A percentile compares a stretch with the other conserved stretches of the same genome.
phyloP scores from a whole-genome alignment of 352 stramenopile genomes.

The Globisporangium nunn region DNA sequence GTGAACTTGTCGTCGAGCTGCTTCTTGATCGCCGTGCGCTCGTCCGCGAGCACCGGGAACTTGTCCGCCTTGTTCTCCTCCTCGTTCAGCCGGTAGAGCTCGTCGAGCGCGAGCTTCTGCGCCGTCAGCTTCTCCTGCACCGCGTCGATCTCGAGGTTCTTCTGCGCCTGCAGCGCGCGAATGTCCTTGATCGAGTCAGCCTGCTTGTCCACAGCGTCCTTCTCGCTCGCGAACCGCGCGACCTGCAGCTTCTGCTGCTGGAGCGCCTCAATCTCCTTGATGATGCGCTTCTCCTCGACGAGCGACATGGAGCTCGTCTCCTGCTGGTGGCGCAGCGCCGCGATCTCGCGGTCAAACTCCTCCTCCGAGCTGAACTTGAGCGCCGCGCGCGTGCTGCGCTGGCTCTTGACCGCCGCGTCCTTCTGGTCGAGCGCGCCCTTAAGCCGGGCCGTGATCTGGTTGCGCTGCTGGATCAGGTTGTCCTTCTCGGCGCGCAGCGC shows the following conservation, averaged over 20 bases:
- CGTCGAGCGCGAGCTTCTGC: constrained; percentile 85
- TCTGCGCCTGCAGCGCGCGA: constrained; percentile 67
- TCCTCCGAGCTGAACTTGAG: constrained; percentile 86
- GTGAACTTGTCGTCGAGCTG: constrained; percentile 88
- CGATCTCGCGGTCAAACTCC: constrained; percentile 91
- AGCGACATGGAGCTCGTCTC: constrained; percentile 95
- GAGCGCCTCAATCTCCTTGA: constrained; percentile 95
- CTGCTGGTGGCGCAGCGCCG: constrained; percentile 84
- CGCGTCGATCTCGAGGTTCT: constrained; percentile 93
- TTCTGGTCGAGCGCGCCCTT: constrained; percentile 80
- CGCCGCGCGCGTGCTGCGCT: constrained; percentile 45
- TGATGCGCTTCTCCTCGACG: constrained; percentile 94
- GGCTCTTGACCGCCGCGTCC: constrained; percentile 61
- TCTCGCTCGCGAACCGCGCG: constrained; percentile 70
- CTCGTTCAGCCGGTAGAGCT: constrained; percentile 85
- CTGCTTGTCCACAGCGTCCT: constrained; percentile 76
- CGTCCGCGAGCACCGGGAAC: constrained; percentile 77
- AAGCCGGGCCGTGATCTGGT: constrained; percentile 75
- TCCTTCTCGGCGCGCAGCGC: constrained; percentile 81
- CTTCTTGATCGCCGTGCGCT: constrained; percentile 88
- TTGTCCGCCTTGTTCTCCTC: constrained; percentile 84
- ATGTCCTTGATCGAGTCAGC: constrained; percentile 78
- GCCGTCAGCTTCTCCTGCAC: constrained; percentile 90
- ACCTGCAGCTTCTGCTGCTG: constrained; percentile 88
- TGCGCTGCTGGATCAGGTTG: constrained; percentile 80